Evolutionary conservation across 1,139 yeast genomes (phyloP).

Genomic region (Blastobotrys apis): DNA sequence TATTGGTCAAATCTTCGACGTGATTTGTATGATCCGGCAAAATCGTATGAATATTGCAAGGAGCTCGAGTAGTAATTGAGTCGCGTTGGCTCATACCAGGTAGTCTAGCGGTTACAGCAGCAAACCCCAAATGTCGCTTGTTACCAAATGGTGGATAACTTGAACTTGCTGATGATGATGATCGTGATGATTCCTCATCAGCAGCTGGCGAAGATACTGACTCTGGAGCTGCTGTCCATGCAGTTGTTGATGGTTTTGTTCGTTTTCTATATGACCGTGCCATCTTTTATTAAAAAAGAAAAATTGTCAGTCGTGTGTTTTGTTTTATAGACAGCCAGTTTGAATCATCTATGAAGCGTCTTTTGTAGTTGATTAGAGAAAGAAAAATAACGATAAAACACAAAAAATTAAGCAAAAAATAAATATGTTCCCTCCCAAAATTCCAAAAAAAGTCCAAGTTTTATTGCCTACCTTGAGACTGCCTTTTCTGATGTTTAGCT

Average conservation of each 20-base stretch:
- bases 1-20: background rate
- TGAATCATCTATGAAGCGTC: too few relatives aligned
- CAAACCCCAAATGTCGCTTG: conserved; percentile 15
- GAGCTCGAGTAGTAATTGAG: conserved; percentile 12
- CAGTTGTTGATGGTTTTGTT: background rate
- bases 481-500: too few relatives aligned
- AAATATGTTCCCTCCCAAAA: too few relatives aligned
- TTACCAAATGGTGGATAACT: conserved; percentile 17
- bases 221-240: background rate
- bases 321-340: too few relatives aligned
- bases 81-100: conserved; percentile 13
- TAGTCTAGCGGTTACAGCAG: conserved; percentile 12
- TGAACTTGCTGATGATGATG: background rate
- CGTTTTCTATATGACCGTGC: conserved; percentile 7
- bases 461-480: too few relatives aligned
- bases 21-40: conserved; percentile 11
- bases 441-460: too few relatives aligned
- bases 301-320: background rate
- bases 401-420: too few relatives aligned
- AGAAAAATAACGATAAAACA: too few relatives aligned
- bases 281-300: background rate
- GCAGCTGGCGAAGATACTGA: background rate
- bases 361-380: background rate
- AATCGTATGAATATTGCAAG: conserved; percentile 18
- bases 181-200: background rate